These are phyloP conservation scores for Metschnikowia peoriensis DNA, from an alignment of 805 yeast genomes.

Conservation along the genomic window DNA sequence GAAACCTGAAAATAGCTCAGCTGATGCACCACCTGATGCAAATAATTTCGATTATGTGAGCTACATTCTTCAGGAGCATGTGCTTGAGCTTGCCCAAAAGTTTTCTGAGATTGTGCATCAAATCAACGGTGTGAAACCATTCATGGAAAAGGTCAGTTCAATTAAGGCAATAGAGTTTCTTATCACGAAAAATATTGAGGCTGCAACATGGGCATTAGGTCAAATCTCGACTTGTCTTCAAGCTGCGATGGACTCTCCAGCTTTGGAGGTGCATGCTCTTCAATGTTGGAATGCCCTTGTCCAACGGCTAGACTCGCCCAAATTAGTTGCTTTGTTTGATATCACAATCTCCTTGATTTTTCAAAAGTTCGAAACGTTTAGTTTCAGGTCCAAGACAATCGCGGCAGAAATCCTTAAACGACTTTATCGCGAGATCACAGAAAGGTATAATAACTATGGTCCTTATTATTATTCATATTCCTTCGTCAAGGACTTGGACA, in stretches of 20 bases:
- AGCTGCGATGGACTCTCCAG: conserved; percentile 64
- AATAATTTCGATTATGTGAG: conserved; percentile 25
- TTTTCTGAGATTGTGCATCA: conserved; percentile 81
- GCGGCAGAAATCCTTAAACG: conserved; percentile 51
- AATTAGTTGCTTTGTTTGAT: conserved; percentile 67
- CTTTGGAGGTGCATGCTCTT: conserved; percentile 60
- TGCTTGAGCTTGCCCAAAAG: conserved; percentile 72
- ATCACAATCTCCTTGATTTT: conserved; percentile 69
- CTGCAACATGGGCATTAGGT: conserved; percentile 59
- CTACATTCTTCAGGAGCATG: conserved; percentile 48
- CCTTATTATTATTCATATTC: conserved; percentile 56
- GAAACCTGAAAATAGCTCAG: conserved; percentile 9
- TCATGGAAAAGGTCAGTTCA: conserved; percentile 66
- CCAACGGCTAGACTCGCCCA: conserved; percentile 51
- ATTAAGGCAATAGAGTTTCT: conserved; percentile 72
- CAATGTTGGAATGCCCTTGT: conserved; percentile 68
- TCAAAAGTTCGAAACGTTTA: conserved; percentile 61
- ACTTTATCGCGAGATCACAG: conserved; percentile 30
- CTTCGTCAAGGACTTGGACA: conserved; percentile 25
- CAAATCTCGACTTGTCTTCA: conserved; percentile 86
- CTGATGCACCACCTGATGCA: conserved; percentile 10
- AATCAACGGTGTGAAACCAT: conserved; percentile 67
- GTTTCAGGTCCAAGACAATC: conserved; percentile 45
- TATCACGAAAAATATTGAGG: conserved; percentile 54
- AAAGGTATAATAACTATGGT: conserved; percentile 41